Evolutionary conservation across 768 basidiomycete species (phyloP), one percentile per base, ranked within the genome.

Genomic region (Termitomyces sp.): DNA sequence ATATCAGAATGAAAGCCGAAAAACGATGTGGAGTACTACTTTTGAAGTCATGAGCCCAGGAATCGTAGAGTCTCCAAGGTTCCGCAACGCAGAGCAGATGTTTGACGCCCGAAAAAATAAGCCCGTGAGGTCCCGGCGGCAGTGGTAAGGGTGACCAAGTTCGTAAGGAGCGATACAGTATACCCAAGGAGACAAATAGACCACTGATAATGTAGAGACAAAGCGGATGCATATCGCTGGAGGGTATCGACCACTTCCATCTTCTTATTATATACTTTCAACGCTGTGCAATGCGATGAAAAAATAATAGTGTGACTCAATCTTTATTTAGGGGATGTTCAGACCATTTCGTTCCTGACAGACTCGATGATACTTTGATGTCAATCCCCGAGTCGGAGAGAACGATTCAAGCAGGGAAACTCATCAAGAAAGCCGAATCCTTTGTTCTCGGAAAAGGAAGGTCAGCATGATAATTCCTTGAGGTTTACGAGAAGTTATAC

Each of bases 51-150:
- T 56, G 51, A 24, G 64, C 58, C 70, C 70, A 71, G 8, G 53
- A 30, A 3, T 63, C 58, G 50, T 71, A 71, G 4, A 66, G 66
- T 52, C 63, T 69, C 70, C 70, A 71, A 5, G 68, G 64, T n/a
- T 66, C 66, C 4, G 61, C 44, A 16, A 53, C 49, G 10, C 64
- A 64, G 13, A 70, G 62, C 16, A 64, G 24, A 20, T 62, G 43
- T 52, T 61, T 61, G n/a, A 70, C 64, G 20, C 71, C 71, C 13
- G 57, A 58, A n/a, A 70, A 40, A 18, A 64, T 40, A 18, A 20
- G 40, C 16, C 65, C 68, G 24, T 52, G 57, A 51, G 71, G 71
- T 12, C 69, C 71, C 32, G 70, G 70, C 18, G 71, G 68, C 18
- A 69, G 56, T 7, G 64, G 61, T n/a, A 68, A 54, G 28, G 44